These are phyloP conservation scores for Candida hispaniensis DNA, from an alignment of 805 yeast genomes.

Conservation along the genomic window DNA sequence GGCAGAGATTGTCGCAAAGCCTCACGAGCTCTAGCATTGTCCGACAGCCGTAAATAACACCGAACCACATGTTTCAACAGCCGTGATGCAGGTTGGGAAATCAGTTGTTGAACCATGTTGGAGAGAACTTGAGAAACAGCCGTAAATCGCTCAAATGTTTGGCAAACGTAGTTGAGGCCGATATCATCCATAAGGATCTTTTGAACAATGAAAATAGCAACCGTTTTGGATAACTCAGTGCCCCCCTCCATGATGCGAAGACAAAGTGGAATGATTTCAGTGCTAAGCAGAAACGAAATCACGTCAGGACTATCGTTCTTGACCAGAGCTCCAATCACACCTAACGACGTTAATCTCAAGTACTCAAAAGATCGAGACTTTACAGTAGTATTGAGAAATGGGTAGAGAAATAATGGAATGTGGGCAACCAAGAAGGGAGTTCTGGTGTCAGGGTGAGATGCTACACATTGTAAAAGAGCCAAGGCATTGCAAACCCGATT, in stretches of 20 bases:
- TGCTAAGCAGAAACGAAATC: conserved; percentile 79
- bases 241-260: conserved; percentile 91
- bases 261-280: conserved; percentile 93
- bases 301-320: conserved; percentile 95
- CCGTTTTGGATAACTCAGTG: conserved; percentile 87
- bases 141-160: conserved; percentile 86
- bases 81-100: conserved; percentile 67
- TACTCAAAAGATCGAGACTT: conserved; percentile 91
- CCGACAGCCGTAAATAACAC: conserved; percentile 83
- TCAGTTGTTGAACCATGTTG: conserved; percentile 76
- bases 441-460: conserved; percentile 87
- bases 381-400: conserved; percentile 84
- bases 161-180: conserved; percentile 86
- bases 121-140: conserved; percentile 86
- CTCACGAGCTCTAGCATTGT: conserved; percentile 81
- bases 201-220: conserved; percentile 91
- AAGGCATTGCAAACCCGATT: conserved; percentile 93
- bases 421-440: conserved; percentile 78
- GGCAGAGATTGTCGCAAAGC: conserved; percentile 78
- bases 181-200: conserved; percentile 85
- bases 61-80: conserved; percentile 86
- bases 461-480: conserved; percentile 91
- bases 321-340: conserved; percentile 94
- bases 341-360: conserved; percentile 80
- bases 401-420: conserved; percentile 83